These are phyloP conservation scores for Phaeosphaeriaceae sp. DNA, from an alignment of 2,329 filamentous ascomycete genomes.

Conservation along the genomic window DNA sequence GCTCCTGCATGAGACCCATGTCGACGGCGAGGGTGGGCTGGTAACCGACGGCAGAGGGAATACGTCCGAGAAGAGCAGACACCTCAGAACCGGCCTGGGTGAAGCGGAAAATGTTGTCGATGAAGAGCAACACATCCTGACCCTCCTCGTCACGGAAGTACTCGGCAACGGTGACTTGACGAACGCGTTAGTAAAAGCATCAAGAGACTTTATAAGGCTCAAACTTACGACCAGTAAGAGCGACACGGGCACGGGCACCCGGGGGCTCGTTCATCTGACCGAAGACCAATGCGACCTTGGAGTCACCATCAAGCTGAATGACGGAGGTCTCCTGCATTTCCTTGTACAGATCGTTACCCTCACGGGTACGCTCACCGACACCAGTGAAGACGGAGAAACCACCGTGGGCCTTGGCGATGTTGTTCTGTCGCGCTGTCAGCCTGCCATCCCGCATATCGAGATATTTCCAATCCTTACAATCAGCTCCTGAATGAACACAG, in stretches of 20 bases:
- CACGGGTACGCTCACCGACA: constrained; percentile 99
- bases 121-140: constrained; percentile 98
- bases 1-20: constrained; percentile 79
- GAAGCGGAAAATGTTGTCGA: constrained; percentile 99
- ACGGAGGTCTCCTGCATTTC: constrained; percentile 99
- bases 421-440: constrained; percentile 70
- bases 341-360: constrained; percentile 99
- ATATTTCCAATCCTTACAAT: constrained; percentile 69
- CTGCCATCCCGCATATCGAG: neutral
- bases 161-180: constrained; percentile 64
- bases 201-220: neutral
- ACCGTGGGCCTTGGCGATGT: constrained; percentile 99
- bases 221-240: constrained; percentile 79
- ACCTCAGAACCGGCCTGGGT: constrained; percentile 99
- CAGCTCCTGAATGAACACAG: constrained; percentile 99
- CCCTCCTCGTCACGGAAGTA: constrained; percentile 83
- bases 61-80: constrained; percentile 98
- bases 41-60: constrained; percentile 99
- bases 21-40: constrained; percentile 53
- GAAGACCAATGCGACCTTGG: constrained; percentile 99
- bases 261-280: constrained; percentile 99
- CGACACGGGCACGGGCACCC: constrained; percentile 99
- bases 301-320: constrained; percentile 98
- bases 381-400: constrained; percentile 99
- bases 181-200: neutral